phyloP scores from a whole-genome alignment of 805 yeast species.

The Diddensiella caesifluorescens region DNA sequence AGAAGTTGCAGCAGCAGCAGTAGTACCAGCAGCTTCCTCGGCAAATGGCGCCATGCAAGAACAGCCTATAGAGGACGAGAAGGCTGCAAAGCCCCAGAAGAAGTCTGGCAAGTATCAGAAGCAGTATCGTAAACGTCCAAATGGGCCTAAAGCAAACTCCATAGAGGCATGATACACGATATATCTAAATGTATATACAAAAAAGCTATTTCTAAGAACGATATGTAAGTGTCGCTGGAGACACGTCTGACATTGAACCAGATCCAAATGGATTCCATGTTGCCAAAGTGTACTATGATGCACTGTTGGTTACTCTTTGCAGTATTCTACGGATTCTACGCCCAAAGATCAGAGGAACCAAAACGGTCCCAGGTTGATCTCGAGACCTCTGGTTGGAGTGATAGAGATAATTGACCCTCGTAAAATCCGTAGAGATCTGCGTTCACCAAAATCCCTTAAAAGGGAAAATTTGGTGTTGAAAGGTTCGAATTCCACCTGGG shows the following conservation, averaged over 20 bases:
- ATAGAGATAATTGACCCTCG: not conserved
- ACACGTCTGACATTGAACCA: conserved; percentile 13
- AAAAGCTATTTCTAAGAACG: not conserved
- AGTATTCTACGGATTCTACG: not conserved
- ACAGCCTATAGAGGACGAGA: not conserved
- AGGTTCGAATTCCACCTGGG: too few relatives aligned
- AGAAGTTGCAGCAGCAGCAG: not conserved
- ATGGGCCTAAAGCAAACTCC: not conserved
- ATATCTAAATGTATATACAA: not conserved
- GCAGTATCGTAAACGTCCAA: not conserved
- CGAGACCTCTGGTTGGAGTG: conserved; percentile 1
- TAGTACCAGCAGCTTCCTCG: not conserved
- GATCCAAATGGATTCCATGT: too few relatives aligned
- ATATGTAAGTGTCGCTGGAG: conserved; percentile 20
- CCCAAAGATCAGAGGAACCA: conserved; percentile 8
- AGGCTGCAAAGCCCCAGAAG: not conserved
- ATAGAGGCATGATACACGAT: not conserved
- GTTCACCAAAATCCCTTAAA: too few relatives aligned
- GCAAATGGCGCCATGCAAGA: not conserved
- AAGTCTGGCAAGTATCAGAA: not conserved
- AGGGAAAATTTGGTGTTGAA: too few relatives aligned
- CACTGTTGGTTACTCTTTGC: conserved; percentile 14
- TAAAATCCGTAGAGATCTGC: not conserved
- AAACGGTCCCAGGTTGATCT: conserved; percentile 7
- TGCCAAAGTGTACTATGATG: conserved; percentile 19